Percentiles rank a stretch among this genome's conserved stretches.
Conservation (phyloP, 257 asterid species). For the Cruciata laevipes region DNA sequence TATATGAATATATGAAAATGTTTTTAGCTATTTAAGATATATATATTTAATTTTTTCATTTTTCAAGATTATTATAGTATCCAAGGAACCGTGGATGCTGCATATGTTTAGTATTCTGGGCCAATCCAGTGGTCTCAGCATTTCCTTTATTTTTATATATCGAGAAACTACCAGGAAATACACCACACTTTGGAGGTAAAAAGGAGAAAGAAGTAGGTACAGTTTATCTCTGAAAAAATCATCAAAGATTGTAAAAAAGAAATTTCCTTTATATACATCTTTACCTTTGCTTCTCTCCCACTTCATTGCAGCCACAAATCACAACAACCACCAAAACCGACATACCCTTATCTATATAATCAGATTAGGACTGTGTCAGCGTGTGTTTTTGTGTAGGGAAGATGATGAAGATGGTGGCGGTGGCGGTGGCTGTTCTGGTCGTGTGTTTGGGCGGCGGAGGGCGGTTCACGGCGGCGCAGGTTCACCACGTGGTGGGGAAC, state of each 20-base stretch:
- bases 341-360: no score
- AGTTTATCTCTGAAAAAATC: not conserved
- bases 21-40: no score
- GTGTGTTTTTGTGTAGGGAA: no score
- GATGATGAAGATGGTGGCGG: not conserved
- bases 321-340: not conserved
- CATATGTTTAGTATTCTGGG: not conserved
- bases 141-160: not conserved
- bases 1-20: no score
- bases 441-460: constrained; percentile 12
- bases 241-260: not conserved
- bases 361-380: no score
- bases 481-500: constrained; percentile 58
- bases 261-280: not conserved
- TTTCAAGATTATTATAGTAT: not conserved
- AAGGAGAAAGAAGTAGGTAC: not conserved
- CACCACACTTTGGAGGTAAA: not conserved
- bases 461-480: constrained; percentile 28
- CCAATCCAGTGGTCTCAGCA: not conserved
- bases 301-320: not conserved
- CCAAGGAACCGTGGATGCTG: not conserved
- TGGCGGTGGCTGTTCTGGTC: constrained; percentile 12
- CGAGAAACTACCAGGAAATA: constrained; percentile 5
- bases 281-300: constrained; percentile 6
- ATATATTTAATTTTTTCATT: no score